Base-by-base conservation (phyloP, 345 rosid species). In the Populus deltoides region DNA sequence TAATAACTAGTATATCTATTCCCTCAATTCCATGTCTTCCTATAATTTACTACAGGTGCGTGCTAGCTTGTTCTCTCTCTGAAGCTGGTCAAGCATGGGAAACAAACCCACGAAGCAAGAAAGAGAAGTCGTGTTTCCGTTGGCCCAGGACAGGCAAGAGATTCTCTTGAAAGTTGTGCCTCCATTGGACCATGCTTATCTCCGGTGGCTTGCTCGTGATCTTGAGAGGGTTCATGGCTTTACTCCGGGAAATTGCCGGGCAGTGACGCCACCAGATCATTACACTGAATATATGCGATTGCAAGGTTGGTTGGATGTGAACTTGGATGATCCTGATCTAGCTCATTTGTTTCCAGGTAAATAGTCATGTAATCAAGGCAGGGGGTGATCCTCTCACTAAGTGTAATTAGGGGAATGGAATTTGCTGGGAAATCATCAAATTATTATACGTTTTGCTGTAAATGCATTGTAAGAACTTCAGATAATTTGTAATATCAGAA, bases 201-300 rank as follows among this genome's bases (percentile, higher is more conserved):
- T 86, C 8, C 90, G 90, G 63, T 94, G 97, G 97, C 94, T 94
- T 55, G 84, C 89, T 3, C 90, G 93, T 73, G 97, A 92, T 84
- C 86, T 94, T 11, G 89, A 89, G 79, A 92, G 87, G 85, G 81
- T 89, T 83, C 93, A 89, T 22, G 88, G 93, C 70, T 86, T 86
- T 77, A 81, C 77, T 49, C 87, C 91, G 0, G 88, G 70, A 78
- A 88, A 87, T 51, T 81, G 83, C 33, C 77, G 80, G 9, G 81
- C 94, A 0, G 82, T 94, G 69, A 85, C 84, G 73, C 97, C 98
- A 24, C 97, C 94, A 0, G 96, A 92, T 83, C 92, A 81, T 61
- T 92, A 92, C 81, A 77, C 88, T 7, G 91, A 88, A 79, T 85
- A 80, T 79, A 91, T 91, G 97, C 83, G 82, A 57, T 74, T 89